Conservation (phyloP, 139 green algal genomes). For the Tetratostichococcus sp. region DNA sequence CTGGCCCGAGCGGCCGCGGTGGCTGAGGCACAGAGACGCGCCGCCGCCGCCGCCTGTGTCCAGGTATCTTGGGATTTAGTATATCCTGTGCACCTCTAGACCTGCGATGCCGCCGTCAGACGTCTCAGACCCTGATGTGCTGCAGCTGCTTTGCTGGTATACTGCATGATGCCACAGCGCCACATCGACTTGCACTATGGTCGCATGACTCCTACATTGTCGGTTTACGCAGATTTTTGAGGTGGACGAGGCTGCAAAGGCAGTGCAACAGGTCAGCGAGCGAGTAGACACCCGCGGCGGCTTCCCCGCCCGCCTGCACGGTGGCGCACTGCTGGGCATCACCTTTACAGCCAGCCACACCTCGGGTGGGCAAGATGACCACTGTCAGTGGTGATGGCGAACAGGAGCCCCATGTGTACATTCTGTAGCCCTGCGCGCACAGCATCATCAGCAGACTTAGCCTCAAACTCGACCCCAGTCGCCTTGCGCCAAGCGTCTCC, state of each 20-base stretch:
- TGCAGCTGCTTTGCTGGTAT: background rate
- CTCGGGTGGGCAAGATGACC: conserved; percentile 4
- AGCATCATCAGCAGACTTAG: too few species aligned
- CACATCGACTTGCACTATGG: too few species aligned
- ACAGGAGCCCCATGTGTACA: too few species aligned
- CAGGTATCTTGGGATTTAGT: background rate
- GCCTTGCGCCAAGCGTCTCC: too few species aligned
- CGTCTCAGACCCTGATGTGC: background rate
- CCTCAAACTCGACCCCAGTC: too few species aligned
- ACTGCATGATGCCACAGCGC: too few species aligned
- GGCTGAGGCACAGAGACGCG: conserved; percentile 9
- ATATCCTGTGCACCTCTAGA: too few species aligned
- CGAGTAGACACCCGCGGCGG: conserved; percentile 4
- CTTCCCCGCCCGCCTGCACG: conserved; percentile 12
- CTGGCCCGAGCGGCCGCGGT: conserved; percentile 1
- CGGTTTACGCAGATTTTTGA: conserved; percentile 13
- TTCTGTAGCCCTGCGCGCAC: too few species aligned
- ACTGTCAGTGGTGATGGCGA: too few species aligned
- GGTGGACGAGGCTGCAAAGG: background rate
- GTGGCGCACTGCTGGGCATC: conserved; percentile 20
- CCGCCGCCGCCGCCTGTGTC: conserved; percentile 10
- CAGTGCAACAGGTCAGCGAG: background rate
- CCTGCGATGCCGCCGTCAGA: too few species aligned
- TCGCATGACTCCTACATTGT: too few species aligned
- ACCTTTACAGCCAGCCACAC: conserved; percentile 3